Evolutionary conservation across 768 basidiomycete genomes (phyloP), one percentile per base, ranked within the genome.

Genomic region (Rhodotorula paludigena): DNA sequence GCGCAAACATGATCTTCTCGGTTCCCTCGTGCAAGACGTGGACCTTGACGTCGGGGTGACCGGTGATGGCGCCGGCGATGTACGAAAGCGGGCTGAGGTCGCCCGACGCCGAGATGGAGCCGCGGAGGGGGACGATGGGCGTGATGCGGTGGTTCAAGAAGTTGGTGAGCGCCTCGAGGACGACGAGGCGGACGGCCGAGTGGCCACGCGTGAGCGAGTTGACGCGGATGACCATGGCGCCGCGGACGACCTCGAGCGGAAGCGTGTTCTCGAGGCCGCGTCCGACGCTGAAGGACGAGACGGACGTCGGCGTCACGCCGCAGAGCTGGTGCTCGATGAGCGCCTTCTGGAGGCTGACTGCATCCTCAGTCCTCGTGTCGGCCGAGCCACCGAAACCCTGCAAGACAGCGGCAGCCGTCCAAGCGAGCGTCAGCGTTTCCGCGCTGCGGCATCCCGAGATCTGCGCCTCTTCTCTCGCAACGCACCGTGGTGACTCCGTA

Each of bases 121-220:
- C 89, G 14, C 90, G 85, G 11, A 93, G 81, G 25, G 90, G 90
- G 25, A 93, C 87, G 23, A 91, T 78, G 20, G 79, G 79, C 2
- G 74, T 89, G 74, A 92, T 83, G 71, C 89, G 85, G 68, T 85
- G 84, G 39, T 81, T 79, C 47, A 93, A 83, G 49, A 91, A 82
- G 28, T 84, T 82, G 66, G 83, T 83, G 85, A 93, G 90, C 74
- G 86, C 85, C 77, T 89, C 82, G 64, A 92, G 84, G 57, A 92
- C 83, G 67, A 87, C 85, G 83, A 86, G 86, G 44, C 90, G 84
- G 20, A 93, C 85, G 41, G 88, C 91, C 30, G 89, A 90, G 79
- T 92, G 91, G 0, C 90, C 90, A 11, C 90, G 86, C 60, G 90
- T 85, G 49, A 93, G 84, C 8, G 89, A 90, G 78, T 92, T 93